Evolutionary conservation across 805 yeast species (phyloP).

Genomic region (Ogataea philodendri): DNA sequence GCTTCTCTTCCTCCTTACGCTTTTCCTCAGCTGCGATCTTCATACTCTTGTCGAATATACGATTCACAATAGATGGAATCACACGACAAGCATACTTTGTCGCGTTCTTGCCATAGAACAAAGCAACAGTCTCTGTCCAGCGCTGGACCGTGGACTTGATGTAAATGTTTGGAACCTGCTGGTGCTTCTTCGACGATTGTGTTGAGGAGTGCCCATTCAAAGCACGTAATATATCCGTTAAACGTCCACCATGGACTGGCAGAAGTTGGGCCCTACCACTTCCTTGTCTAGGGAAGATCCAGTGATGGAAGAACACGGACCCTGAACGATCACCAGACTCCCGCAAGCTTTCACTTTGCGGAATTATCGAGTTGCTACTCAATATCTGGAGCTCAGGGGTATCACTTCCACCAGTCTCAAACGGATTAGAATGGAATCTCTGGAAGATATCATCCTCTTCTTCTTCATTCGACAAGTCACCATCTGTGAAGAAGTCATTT

Average conservation of each 20-base stretch:
- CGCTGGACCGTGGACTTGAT: slow-evolving; percentile 51
- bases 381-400: slow-evolving; percentile 13
- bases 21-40: slow-evolving; percentile 34
- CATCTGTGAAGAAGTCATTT: slow-evolving; percentile 13
- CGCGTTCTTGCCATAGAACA: slow-evolving; percentile 46
- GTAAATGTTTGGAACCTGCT: slow-evolving; percentile 23
- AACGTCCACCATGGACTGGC: slow-evolving; percentile 18
- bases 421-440: slow-evolving; percentile 10
- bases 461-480: slow-evolving; percentile 16
- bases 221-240: slow-evolving; percentile 21
- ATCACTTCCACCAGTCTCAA: slow-evolving; percentile 9
- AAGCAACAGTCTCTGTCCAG: slow-evolving; percentile 59
- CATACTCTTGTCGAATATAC: slow-evolving; percentile 49
- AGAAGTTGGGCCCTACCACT: slow-evolving; percentile 14
- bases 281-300: slow-evolving; percentile 18
- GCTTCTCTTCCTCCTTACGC: slow-evolving; percentile 26
- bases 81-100: slow-evolving; percentile 36
- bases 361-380: slow-evolving; percentile 10
- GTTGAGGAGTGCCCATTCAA: slow-evolving; percentile 16
- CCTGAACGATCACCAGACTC: slow-evolving; percentile 12
- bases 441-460: slow-evolving; percentile 15
- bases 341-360: slow-evolving; percentile 11
- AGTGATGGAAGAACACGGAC: slow-evolving; percentile 13
- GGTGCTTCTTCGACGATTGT: slow-evolving; percentile 14
- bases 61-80: slow-evolving; percentile 43